Percentiles rank a stretch among this genome's conserved stretches.
Conservation (phyloP, 116 monocot species). For the Phalaenopsis hybrid region DNA sequence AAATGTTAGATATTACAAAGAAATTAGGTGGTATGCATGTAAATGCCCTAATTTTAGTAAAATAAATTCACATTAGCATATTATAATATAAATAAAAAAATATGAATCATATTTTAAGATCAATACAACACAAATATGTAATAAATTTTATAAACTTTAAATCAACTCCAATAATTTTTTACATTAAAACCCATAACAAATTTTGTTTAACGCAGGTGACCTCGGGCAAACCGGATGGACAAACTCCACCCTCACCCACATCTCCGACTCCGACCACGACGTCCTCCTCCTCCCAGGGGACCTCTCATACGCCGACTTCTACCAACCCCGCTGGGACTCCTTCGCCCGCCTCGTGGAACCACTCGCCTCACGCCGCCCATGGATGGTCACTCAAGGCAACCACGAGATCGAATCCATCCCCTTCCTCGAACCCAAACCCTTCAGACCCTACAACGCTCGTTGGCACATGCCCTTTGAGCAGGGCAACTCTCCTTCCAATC, state of each 20-base stretch:
- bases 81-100: too few species aligned
- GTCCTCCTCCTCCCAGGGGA: conserved; percentile 84
- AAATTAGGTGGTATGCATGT: too few species aligned
- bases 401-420: conserved; percentile 77
- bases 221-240: conserved; percentile 86
- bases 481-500: conserved; percentile 53
- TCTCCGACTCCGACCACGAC: conserved; percentile 36
- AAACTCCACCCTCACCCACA: conserved; percentile 47
- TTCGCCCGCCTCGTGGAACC: conserved; percentile 74
- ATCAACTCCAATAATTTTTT: too few species aligned
- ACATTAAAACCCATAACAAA: too few species aligned
- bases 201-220: conserved; percentile 31
- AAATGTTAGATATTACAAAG: too few species aligned
- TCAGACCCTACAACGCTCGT: conserved; percentile 66
- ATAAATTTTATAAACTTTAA: too few species aligned
- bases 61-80: too few species aligned
- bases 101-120: too few species aligned
- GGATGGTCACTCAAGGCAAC: conserved; percentile 95
- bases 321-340: conserved; percentile 64
- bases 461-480: conserved; percentile 73
- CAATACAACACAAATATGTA: too few species aligned
- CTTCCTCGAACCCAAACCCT: conserved; percentile 22
- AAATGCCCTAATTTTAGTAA: too few species aligned
- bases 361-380: conserved; percentile 60
- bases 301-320: conserved; percentile 70